Base-by-base conservation (phyloP, 2,329 filamentous ascomycete genomes). In the Metarhizium guizhouense region DNA sequence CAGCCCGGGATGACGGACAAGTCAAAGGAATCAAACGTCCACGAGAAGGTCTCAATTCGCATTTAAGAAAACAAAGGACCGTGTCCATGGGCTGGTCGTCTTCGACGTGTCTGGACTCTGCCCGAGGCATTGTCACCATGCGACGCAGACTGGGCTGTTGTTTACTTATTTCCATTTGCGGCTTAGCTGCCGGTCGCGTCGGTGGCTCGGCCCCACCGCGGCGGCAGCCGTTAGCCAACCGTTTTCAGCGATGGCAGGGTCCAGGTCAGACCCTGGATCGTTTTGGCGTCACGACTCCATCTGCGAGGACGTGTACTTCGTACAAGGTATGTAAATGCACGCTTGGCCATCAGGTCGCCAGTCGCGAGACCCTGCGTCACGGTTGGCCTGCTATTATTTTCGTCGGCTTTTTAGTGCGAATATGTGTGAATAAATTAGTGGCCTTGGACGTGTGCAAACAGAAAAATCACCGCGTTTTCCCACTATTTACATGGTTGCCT, bases 151-250 rank as follows among this genome's bases (percentile, higher is more conserved):
- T 25, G 30, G 51, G 30, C 34, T 54, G 63, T 70, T 77, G 74
- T 78, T 79, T 78, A 77, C 73, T 68, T 67, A 66, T 70, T 75
- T 62, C 76, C 73, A 62, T 62, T 70, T 60, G 6, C 6, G 68
- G 69, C 4, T 52, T 76, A 74, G 75, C 62, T 65, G 51, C 57
- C 55, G 51, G 53, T 16, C 43, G 53, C 56, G 60, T 58, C 56
- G 59, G 55, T 52, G 47, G 40, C 56, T 56, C 60, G 61, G 62
- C 59, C 61, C 64, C 61, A 57, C 56, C 53, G 58, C 58, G 58
- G 58, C 64, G 63, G 63, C 51, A 51, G 30, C 60, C 59, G 43
- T 58, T 55, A 65, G 57, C 66, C 67, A 68, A 68, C 59, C 56
- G 54, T 62, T 67, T 67, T 55, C 13, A 20, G 25, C 18, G 20